Base-by-base conservation (phyloP, 2,329 filamentous ascomycete genomes). In the Neonectria coccinea region DNA sequence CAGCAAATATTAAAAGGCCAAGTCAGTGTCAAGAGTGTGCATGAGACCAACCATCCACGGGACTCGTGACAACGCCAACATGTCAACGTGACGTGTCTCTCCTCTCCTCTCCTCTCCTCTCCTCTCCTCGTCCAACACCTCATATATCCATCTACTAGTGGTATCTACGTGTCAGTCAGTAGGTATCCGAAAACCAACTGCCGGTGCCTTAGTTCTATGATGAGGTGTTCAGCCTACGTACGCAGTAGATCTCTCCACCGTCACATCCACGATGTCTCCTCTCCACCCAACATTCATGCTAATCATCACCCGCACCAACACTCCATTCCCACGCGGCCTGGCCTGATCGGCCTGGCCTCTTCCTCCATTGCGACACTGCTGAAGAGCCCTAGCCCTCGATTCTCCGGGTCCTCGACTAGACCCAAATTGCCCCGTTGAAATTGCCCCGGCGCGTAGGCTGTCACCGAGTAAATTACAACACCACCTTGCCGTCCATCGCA, bases 351-450 rank as follows among this genome's bases (percentile, higher is more conserved):
- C 12, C 14, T 25, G 39, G 16, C n/a, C 39, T 20, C 39, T 20
- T 42, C 39, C 4, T 42, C 39, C 39, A 39, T 39, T 16, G 36
- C 31, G 12, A 12, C 31, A 33, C 31, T 33, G 10, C 4, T 33
- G 10, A 33, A 33, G 31, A 33, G 9, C 29, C 31, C 31, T 33
- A 29, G 29, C 29, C 27, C 22, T 27, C 44, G 16, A 27, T 16
- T 29, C 45, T 16, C 22, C 12, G 22, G 31, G 31, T 48, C 12
- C 29, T 29, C 29, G 31, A 33, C 31, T 31, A 20, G 18, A 31
- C n/a, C 48, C 48, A 51, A 51, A 51, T 36, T 51, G 36, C 48
- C n/a, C 14, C 27, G n/a, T 51, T 31, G 5, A 51, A 51, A 51
- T 51, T 51, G n/a, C 48, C 18, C 27, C 45, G 12, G 20, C 25